phyloP scores from a whole-genome alignment of 2,329 filamentous ascomycete species.

The Waltergamsia citrina region DNA sequence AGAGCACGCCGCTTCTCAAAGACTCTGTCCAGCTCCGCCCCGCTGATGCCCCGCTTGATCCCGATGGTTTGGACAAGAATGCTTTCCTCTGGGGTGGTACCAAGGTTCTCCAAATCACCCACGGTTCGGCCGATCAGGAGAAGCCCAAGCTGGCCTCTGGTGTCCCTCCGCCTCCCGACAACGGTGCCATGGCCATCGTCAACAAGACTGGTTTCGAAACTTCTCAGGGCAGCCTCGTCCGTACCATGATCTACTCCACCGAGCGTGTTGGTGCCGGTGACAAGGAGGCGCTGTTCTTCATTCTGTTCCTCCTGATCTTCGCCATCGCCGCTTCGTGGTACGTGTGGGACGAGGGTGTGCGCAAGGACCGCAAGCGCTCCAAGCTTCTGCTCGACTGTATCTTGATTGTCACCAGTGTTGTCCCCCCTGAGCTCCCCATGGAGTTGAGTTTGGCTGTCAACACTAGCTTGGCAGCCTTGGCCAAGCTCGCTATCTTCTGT shows the following conservation, averaged over 20 bases:
- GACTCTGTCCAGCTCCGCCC: constrained; percentile 91
- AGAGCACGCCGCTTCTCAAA: constrained; percentile 93
- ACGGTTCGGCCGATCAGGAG: constrained; percentile 70
- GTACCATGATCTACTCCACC: constrained; percentile 99
- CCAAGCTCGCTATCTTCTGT: constrained; percentile 95
- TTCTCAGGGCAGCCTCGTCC: constrained; percentile 91
- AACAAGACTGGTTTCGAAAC: constrained; percentile 98
- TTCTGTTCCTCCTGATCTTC: constrained; percentile 91
- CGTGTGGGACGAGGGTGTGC: constrained; percentile 94
- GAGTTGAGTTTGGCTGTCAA: constrained; percentile 96
- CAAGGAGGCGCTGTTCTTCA: constrained; percentile 90
- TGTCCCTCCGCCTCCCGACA: constrained; percentile 78
- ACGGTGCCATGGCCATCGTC: constrained; percentile 87
- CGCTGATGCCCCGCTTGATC: constrained; percentile 67
- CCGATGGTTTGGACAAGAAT: constrained; percentile 92
- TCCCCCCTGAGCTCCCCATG: constrained; percentile 97
- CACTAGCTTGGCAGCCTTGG: constrained; percentile 87
- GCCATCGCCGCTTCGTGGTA: constrained; percentile 98
- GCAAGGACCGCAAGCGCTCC: constrained; percentile 88
- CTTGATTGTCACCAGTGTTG: constrained; percentile 94
- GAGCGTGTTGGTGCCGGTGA: constrained; percentile 99
- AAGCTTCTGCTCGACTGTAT: constrained; percentile 96
- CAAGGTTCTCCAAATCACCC: constrained; percentile 91
- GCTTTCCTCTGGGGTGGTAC: constrained; percentile 94
- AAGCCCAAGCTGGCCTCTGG: constrained; percentile 63